These are phyloP conservation scores for Penicillium lagena DNA, from an alignment of 495 filamentous ascomycete genomes.

Conservation along the genomic window DNA sequence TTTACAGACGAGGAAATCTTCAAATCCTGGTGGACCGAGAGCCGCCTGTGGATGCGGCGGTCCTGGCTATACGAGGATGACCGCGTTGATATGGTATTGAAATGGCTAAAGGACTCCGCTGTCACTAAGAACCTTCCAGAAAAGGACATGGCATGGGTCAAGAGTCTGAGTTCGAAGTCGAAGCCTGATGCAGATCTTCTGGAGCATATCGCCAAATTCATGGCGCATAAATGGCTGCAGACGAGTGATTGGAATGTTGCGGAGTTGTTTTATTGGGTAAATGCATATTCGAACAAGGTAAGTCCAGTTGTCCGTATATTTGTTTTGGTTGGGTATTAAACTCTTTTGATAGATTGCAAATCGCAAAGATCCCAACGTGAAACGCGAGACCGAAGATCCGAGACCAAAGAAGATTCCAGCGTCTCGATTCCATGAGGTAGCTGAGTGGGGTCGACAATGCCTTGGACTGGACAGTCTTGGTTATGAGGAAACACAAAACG, in stretches of 20 bases:
- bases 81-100: constrained; percentile 1
- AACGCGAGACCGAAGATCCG: not conserved
- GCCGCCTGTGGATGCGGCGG: not conserved
- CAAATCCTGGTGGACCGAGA: constrained; percentile 6
- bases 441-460: constrained; percentile 4
- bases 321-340: not conserved
- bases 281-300: constrained; percentile 15
- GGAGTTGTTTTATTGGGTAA: not conserved
- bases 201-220: constrained; percentile 4
- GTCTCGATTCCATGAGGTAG: not conserved
- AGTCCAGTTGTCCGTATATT: not conserved
- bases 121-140: constrained; percentile 10
- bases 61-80: constrained; percentile 7
- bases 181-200: constrained; percentile 15
- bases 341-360: constrained; percentile 3
- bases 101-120: constrained; percentile 15
- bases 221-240: constrained; percentile 11
- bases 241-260: not conserved
- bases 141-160: constrained; percentile 8
- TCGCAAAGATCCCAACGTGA: constrained; percentile 2
- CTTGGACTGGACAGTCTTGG: constrained; percentile 4
- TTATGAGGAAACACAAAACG: constrained; percentile 8
- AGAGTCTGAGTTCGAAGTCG: constrained; percentile 13
- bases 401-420: not conserved
- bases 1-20: constrained; percentile 6